A percentile compares a stretch with the other conserved stretches of the same genome.
Conservation (phyloP, 805 yeast species). For the Blastobotrys muscicola region DNA sequence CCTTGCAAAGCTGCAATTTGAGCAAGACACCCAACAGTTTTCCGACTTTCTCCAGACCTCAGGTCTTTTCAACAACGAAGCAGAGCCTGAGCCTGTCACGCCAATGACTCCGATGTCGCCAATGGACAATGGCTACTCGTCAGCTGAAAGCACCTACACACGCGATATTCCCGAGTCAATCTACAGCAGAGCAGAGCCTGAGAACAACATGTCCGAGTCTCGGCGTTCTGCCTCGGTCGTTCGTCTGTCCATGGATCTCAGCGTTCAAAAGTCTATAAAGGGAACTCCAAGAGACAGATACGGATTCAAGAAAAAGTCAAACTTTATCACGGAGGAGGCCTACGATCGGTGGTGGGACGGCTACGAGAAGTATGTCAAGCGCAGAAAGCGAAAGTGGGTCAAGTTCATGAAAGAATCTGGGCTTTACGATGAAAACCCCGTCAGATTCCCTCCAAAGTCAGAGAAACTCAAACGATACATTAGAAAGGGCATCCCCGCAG, state of each 20-base stretch:
- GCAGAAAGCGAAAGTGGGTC: slow-evolving; percentile 74
- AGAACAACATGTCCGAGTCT: background rate
- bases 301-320: slow-evolving; percentile 70
- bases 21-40: background rate
- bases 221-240: slow-evolving; percentile 8
- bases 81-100: background rate
- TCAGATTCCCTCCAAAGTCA: slow-evolving; percentile 26
- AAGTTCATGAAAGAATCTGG: slow-evolving; percentile 60
- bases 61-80: no score
- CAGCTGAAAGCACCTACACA: background rate
- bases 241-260: slow-evolving; percentile 12
- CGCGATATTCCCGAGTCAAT: background rate
- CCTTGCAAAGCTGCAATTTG: background rate
- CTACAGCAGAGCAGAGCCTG: background rate
- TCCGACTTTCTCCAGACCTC: background rate
- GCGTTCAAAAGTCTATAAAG: background rate
- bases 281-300: slow-evolving; percentile 50
- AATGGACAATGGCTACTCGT: background rate
- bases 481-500: slow-evolving; percentile 90
- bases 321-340: slow-evolving; percentile 41
- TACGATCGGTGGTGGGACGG: slow-evolving; percentile 70
- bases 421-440: slow-evolving; percentile 33
- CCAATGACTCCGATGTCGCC: background rate
- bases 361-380: slow-evolving; percentile 52
- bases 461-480: slow-evolving; percentile 56